Evolutionary conservation across 352 stramenopile genomes (phyloP).

Genomic region (Globisporangium irregulare): DNA sequence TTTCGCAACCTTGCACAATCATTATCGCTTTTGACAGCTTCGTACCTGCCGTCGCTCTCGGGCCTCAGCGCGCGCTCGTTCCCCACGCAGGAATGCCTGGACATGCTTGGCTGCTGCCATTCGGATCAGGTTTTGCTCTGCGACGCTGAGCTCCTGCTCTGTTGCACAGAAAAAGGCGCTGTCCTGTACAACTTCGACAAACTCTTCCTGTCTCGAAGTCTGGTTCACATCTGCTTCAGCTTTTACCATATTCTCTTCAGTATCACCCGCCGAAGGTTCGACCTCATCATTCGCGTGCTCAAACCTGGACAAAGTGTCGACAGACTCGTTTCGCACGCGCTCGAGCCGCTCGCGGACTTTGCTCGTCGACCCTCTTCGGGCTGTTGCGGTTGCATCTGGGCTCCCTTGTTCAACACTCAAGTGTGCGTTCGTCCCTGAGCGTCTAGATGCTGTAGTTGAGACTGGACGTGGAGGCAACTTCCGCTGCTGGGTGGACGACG

Average conservation of each 20-base stretch:
- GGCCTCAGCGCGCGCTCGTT: constrained; percentile 24
- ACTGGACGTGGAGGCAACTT: not conserved
- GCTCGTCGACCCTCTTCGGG: constrained; percentile 19
- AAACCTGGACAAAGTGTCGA: constrained; percentile 1
- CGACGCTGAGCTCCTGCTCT: constrained; percentile 16
- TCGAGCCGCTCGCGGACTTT: constrained; percentile 35
- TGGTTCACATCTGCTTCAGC: not conserved
- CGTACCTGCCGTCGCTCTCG: constrained; percentile 6
- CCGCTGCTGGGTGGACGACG: not conserved
- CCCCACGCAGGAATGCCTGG: constrained; percentile 33
- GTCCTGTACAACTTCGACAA: constrained; percentile 22
- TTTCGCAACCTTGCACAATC: no score
- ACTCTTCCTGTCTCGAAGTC: constrained; percentile 4
- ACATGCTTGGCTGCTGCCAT: constrained; percentile 25
- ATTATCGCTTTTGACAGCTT: not conserved
- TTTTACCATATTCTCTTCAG: not conserved
- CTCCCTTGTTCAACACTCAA: not conserved
- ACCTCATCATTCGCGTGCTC: not conserved
- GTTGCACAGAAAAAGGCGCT: constrained; percentile 17
- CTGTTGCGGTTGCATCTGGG: not conserved
- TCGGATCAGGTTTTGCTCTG: constrained; percentile 25
- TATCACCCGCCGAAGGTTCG: not conserved
- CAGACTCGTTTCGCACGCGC: constrained; percentile 22
- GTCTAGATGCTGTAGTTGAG: not conserved
- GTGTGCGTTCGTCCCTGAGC: not conserved